phyloP scores from a whole-genome alignment of 805 yeast genomes.

The Candida ortonii region DNA sequence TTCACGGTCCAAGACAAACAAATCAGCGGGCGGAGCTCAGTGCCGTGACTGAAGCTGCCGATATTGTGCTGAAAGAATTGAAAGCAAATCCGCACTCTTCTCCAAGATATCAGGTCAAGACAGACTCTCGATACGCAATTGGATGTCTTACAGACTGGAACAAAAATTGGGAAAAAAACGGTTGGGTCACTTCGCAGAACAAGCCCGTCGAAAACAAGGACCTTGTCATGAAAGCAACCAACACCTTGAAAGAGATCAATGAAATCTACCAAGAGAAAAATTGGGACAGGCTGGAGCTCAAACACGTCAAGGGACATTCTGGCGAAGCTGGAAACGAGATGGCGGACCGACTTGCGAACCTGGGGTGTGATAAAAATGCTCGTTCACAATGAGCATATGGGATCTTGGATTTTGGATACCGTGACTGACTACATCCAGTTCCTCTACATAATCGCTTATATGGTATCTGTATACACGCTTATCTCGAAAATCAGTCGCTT shows the following conservation, averaged over 20 bases:
- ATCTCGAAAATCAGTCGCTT: not conserved
- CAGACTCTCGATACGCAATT: constrained; percentile 72
- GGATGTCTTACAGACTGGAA: constrained; percentile 59
- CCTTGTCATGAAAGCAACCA: constrained; percentile 38
- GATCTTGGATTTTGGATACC: too few species aligned
- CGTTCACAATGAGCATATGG: not conserved
- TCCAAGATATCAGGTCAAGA: constrained; percentile 46
- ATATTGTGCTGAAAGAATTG: constrained; percentile 36
- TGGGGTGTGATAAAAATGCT: constrained; percentile 45
- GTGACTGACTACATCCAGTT: too few species aligned
- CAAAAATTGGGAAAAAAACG: constrained; percentile 51
- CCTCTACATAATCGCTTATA: too few species aligned
- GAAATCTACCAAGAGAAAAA: constrained; percentile 33
- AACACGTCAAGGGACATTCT: constrained; percentile 71
- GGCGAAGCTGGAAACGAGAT: constrained; percentile 68
- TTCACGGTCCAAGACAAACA: constrained; percentile 53
- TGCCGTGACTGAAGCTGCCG: constrained; percentile 61
- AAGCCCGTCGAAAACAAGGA: constrained; percentile 49
- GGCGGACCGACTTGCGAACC: constrained; percentile 73
- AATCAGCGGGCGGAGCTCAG: constrained; percentile 79
- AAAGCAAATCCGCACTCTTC: constrained; percentile 16
- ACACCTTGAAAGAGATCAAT: constrained; percentile 35
- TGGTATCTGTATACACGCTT: too few species aligned
- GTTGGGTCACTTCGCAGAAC: constrained; percentile 49
- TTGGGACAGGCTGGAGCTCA: constrained; percentile 42